Percentiles rank a stretch among this genome's conserved stretches.
These are phyloP conservation scores for Pecoramyces ruminantium DNA, from an alignment of 192 early-diverging fungal genomes.

Conservation along the genomic window DNA sequence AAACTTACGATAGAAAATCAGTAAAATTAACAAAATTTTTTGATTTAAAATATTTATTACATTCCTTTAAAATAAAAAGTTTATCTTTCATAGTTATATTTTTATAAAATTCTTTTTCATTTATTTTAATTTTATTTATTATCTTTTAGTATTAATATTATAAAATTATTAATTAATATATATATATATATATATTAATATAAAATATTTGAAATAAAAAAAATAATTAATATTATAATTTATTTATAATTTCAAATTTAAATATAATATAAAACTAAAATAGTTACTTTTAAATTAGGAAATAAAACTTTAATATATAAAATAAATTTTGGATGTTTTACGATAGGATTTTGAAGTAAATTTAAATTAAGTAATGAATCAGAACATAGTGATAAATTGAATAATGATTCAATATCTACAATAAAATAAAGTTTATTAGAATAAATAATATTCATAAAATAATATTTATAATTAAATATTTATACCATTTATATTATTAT, in stretches of 20 bases:
- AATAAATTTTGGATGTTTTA: not conserved
- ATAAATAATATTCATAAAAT: too few species aligned
- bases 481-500: not conserved
- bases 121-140: not conserved
- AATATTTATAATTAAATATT: too few species aligned
- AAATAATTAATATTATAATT: too few species aligned
- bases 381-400: not conserved
- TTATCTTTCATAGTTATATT: not conserved
- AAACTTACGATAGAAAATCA: not conserved
- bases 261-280: not conserved
- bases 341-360: not conserved
- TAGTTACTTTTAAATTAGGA: not conserved
- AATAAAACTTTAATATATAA: not conserved
- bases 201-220: too few species aligned
- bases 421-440: too few species aligned
- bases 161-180: too few species aligned
- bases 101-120: not conserved
- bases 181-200: too few species aligned
- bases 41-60: not conserved
- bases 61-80: not conserved
- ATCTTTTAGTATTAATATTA: too few species aligned
- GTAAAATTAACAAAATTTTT: not conserved
- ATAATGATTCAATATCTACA: not conserved
- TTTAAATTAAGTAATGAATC: not conserved
- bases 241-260: too few species aligned